Evolutionary conservation across 805 yeast species (phyloP), one percentile per base, ranked within the genome.

Genomic region (Sugiyamaella marilandica): DNA sequence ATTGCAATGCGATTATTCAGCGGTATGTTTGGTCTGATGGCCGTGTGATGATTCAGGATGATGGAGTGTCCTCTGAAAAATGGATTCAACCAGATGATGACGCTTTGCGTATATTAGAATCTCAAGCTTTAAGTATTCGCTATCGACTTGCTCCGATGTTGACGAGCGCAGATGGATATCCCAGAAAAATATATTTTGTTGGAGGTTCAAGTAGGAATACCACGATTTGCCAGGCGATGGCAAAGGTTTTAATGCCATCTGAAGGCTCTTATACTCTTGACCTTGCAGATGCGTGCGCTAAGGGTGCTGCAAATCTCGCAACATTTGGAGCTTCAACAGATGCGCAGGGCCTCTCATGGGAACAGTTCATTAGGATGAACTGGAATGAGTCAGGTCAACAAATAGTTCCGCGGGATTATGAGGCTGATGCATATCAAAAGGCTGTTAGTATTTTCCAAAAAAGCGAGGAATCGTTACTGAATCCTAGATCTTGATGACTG

Each of bases 261-360:
- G 69, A 74, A 1, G 94, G 91, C 1, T 82, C 85, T 56, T 87
- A 69, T 65, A 79, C 81, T 55, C 83, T 85, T 36, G 90, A 87
- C 62, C 79, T 87, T 45, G 82, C 92, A 7, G 90, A 90, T 69
- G 94, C 96, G 0, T 90, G 97, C 75, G 97, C 96, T 0, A 68
- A 87, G 34, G 97, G 97, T 24, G 96, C 96, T 2, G 92, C 95
- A 41, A 87, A 78, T 70, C 85, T 87, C 65, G 92, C 96, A 1
- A 73, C 83, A 46, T 89, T 44, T 39, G 59, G 62, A 5, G 51
- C 43, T 2, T 26, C 31, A n/a, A 14, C 29, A 8, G 32, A 13
- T 11, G 24, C 43, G 13, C 36, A 32, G 11, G 47, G 32, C 10
- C 11, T 14, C 10, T 13, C 50, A 19, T 58, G 61, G 61, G 58